Percentiles rank a stretch among this genome's conserved stretches.
Evolutionary conservation across 164 flowering plant genomes (phyloP).

Genomic region (Vitis riparia): DNA sequence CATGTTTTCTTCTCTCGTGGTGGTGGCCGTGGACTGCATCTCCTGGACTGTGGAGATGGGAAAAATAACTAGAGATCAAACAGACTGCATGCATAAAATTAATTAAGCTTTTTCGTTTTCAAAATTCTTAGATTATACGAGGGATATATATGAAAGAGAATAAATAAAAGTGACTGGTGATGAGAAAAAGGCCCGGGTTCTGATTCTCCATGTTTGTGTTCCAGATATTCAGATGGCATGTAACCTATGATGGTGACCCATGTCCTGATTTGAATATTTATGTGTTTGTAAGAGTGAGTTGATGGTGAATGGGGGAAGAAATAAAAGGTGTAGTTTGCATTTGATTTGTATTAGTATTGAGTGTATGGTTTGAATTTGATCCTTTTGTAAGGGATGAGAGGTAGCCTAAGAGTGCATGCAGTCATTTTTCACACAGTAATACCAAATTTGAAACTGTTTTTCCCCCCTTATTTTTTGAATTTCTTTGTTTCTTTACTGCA

Average conservation of each 20-base stretch:
- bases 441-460: too few species aligned
- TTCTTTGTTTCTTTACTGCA: too few species aligned
- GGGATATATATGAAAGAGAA: neutral
- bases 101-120: neutral
- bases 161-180: neutral
- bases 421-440: too few species aligned
- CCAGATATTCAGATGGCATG: slow-evolving; percentile 1
- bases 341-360: too few species aligned
- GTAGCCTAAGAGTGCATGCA: too few species aligned
- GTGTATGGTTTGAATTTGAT: too few species aligned
- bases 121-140: too few species aligned
- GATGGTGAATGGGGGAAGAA: too few species aligned
- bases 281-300: too few species aligned
- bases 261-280: neutral
- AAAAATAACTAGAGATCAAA: neutral
- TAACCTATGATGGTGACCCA: neutral
- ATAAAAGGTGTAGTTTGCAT: neutral
- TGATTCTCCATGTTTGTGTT: slow-evolving; percentile 17
- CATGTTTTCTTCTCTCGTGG: slow-evolving; percentile 32
- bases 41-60: slow-evolving; percentile 21
- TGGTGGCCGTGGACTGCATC: slow-evolving; percentile 11
- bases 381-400: too few species aligned
- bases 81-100: neutral
- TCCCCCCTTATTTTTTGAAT: too few species aligned
- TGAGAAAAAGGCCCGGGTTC: slow-evolving; percentile 10